Percentiles rank a stretch among this genome's conserved stretches.
Conservation (phyloP, 495 filamentous ascomycete genomes). For the Podospora pseudopauciseta region DNA sequence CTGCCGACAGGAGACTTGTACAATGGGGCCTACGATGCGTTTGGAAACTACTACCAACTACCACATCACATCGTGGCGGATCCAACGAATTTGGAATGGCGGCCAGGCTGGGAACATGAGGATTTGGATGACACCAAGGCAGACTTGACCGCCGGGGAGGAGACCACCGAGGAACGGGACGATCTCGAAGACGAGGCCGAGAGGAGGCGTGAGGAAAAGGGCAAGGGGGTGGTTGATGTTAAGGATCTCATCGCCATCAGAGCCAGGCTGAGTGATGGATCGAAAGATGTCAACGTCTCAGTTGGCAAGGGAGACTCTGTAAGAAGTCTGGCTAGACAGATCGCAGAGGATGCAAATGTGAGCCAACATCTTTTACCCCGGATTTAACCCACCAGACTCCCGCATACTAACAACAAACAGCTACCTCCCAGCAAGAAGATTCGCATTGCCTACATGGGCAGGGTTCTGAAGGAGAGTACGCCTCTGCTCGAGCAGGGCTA, state of each 20-base stretch:
- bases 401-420: slow-evolving; percentile 29
- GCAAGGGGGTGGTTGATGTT: slow-evolving; percentile 48
- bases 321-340: slow-evolving; percentile 55
- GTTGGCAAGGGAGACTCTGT: slow-evolving; percentile 62
- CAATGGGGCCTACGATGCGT: slow-evolving; percentile 73
- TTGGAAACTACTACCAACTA: slow-evolving; percentile 71
- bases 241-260: slow-evolving; percentile 57
- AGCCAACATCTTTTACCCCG: slow-evolving; percentile 20
- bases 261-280: slow-evolving; percentile 67
- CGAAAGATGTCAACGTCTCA: slow-evolving; percentile 59
- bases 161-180: slow-evolving; percentile 38
- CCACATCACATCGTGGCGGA: slow-evolving; percentile 74
- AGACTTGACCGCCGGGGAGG: slow-evolving; percentile 46
- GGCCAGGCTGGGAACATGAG: slow-evolving; percentile 30
- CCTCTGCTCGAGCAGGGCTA: slow-evolving; percentile 67
- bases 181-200: slow-evolving; percentile 44
- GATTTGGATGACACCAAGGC: slow-evolving; percentile 42
- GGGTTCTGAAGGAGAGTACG: slow-evolving; percentile 64
- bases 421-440: slow-evolving; percentile 54
- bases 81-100: slow-evolving; percentile 63
- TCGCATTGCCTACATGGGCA: slow-evolving; percentile 74
- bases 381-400: not conserved
- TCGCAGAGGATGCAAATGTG: slow-evolving; percentile 65
- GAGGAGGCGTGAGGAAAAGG: slow-evolving; percentile 63
- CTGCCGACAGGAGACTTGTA: slow-evolving; percentile 70